Percentiles rank a stretch among this genome's conserved stretches.
Evolutionary conservation across 2,329 filamentous ascomycete species (phyloP).

Genomic region (Pseudocercospora pini-densiflorae): DNA sequence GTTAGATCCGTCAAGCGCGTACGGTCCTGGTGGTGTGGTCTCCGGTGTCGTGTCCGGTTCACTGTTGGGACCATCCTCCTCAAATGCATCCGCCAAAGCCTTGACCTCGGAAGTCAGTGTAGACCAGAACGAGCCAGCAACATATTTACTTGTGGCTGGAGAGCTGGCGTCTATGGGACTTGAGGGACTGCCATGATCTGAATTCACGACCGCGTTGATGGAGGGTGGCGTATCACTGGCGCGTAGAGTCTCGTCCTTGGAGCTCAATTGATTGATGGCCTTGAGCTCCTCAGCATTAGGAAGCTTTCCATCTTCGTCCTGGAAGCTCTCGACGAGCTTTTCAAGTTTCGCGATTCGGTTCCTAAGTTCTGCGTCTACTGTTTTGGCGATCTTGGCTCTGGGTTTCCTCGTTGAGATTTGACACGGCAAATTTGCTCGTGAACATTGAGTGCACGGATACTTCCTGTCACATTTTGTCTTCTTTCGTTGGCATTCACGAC

Average conservation of each 20-base stretch:
- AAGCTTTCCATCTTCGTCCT: conserved; percentile 26
- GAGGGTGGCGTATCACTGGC: neutral
- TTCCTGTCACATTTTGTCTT: conserved; percentile 30
- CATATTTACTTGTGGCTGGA: conserved; percentile 34
- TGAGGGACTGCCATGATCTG: conserved; percentile 7
- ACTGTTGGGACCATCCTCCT: conserved; percentile 30
- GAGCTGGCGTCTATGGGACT: conserved; percentile 19
- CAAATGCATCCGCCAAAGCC: conserved; percentile 38
- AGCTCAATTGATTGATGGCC: neutral
- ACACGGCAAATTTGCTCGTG: conserved; percentile 22
- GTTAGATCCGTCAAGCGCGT: conserved; percentile 16
- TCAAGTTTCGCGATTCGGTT: conserved; percentile 31
- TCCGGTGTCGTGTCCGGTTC: conserved; percentile 31
- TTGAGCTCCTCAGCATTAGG: neutral
- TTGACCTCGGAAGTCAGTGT: conserved; percentile 39
- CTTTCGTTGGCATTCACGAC: conserved; percentile 29
- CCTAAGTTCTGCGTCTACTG: conserved; percentile 29
- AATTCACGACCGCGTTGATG: neutral
- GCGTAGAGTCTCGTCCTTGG: neutral
- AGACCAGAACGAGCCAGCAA: conserved; percentile 40
- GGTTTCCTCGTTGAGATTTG: conserved; percentile 27
- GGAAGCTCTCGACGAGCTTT: conserved; percentile 29
- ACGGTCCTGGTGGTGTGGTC: conserved; percentile 18
- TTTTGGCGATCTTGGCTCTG: conserved; percentile 27
- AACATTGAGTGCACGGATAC: conserved; percentile 29